A percentile compares a stretch with the other conserved stretches of the same genome.
phyloP scores from a whole-genome alignment of 352 stramenopile genomes.

The Thraustochytrium striatum region DNA sequence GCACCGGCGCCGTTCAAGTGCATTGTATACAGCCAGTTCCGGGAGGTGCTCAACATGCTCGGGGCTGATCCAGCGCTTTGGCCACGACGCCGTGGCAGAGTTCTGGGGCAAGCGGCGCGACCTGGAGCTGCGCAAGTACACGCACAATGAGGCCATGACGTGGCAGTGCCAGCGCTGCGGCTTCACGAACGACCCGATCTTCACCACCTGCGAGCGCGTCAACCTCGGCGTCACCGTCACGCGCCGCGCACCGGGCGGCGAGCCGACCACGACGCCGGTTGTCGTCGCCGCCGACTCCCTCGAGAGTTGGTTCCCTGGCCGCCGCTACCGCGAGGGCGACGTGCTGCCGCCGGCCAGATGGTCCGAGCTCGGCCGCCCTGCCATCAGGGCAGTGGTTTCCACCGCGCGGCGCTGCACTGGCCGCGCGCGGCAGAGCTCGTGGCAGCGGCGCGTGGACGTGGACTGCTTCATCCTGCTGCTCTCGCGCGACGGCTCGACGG shows the following conservation, averaged over 20 bases:
- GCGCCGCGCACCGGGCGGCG: background rate
- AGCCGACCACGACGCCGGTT: background rate
- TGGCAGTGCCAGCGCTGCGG: conserved; percentile 48
- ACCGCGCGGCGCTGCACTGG: background rate
- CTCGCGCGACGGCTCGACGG: conserved; percentile 85
- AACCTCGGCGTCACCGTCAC: background rate
- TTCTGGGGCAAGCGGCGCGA: conserved; percentile 59
- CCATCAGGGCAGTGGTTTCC: too few relatives aligned
- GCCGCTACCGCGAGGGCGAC: background rate
- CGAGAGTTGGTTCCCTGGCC: conserved; percentile 6
- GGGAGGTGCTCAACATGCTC: conserved; percentile 61
- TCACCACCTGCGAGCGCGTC: conserved; percentile 4
- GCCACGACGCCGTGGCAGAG: conserved; percentile 59
- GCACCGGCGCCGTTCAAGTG: conserved; percentile 62
- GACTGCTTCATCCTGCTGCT: conserved; percentile 83
- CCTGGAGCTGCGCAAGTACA: conserved; percentile 66
- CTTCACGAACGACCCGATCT: conserved; percentile 21
- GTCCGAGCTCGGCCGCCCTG: too few relatives aligned
- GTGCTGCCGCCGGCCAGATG: too few relatives aligned
- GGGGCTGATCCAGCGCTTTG: conserved; percentile 63
- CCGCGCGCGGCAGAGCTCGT: background rate
- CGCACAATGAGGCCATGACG: conserved; percentile 56
- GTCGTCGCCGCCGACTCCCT: conserved; percentile 6
- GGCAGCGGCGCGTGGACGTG: background rate
- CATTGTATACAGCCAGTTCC: conserved; percentile 69